Percentiles rank a stretch among this genome's conserved stretches.
Conservation (phyloP, 2,329 filamentous ascomycete genomes). For the Colletotrichum euphorbiae region DNA sequence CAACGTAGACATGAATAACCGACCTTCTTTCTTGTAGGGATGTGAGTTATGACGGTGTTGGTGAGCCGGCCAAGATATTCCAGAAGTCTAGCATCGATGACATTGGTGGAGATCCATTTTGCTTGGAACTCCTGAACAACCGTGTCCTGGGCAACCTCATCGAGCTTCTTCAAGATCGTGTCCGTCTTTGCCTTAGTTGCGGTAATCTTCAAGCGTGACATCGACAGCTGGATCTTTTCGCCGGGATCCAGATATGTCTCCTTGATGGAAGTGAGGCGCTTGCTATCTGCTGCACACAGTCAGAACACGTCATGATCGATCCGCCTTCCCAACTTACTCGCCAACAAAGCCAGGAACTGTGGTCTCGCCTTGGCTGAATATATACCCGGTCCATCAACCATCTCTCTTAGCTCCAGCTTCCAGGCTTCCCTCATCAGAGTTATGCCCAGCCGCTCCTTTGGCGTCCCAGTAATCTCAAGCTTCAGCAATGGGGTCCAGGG, state of each 20-base stretch:
- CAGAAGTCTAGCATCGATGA: conserved; percentile 45
- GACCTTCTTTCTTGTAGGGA: not conserved
- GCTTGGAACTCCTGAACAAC: conserved; percentile 43
- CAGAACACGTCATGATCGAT: not conserved
- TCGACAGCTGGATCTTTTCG: conserved; percentile 52
- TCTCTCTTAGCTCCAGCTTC: conserved; percentile 61
- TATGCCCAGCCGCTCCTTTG: conserved; percentile 56
- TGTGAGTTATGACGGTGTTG: conserved; percentile 42
- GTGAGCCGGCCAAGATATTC: conserved; percentile 54
- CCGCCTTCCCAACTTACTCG: conserved; percentile 16
- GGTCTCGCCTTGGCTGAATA: conserved; percentile 52
- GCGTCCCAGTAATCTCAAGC: conserved; percentile 33
- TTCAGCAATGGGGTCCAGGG: conserved; percentile 54
- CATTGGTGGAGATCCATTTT: conserved; percentile 42
- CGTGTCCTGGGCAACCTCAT: conserved; percentile 18
- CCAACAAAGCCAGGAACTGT: conserved; percentile 6
- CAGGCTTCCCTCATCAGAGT: conserved; percentile 62
- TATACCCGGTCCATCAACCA: conserved; percentile 56
- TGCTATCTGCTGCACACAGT: conserved; percentile 17
- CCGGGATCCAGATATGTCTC: conserved; percentile 48
- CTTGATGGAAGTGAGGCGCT: conserved; percentile 30
- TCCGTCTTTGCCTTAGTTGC: conserved; percentile 52
- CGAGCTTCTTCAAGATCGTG: conserved; percentile 47
- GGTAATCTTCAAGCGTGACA: conserved; percentile 49
- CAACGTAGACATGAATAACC: not conserved